Percentiles rank a stretch among this genome's conserved stretches.
phyloP scores from a whole-genome alignment of 805 yeast species.

The Ogataea philodendri region DNA sequence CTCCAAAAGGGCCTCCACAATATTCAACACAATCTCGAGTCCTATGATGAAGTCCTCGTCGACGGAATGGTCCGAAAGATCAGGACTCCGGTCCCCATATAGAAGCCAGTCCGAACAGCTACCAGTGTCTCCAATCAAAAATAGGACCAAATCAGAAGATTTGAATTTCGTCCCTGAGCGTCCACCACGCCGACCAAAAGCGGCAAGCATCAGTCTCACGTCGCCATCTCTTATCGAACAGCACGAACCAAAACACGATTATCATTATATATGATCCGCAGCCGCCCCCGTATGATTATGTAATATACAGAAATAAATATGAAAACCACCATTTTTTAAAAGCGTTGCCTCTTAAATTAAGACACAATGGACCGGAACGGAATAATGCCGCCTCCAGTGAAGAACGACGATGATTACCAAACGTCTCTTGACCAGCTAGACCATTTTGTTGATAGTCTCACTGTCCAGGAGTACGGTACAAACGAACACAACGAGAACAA shows the following conservation, averaged over 20 bases:
- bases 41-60: constrained; percentile 1
- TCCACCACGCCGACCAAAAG: background rate
- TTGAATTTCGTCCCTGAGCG: background rate
- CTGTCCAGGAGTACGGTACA: constrained; percentile 4
- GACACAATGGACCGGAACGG: constrained; percentile 15
- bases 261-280: constrained; percentile 5
- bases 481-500: constrained; percentile 1
- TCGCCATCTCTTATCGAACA: constrained; percentile 1
- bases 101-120: constrained; percentile 5
- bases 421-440: constrained; percentile 18
- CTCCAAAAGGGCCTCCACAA: constrained; percentile 3
- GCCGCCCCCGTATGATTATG: background rate
- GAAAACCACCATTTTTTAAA: constrained; percentile 1
- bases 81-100: constrained; percentile 1
- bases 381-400: constrained; percentile 14
- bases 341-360: constrained; percentile 1
- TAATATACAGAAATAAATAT: too few relatives aligned
- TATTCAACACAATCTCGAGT: constrained; percentile 1
- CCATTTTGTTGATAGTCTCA: constrained; percentile 17
- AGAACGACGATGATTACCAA: constrained; percentile 4
- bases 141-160: background rate
- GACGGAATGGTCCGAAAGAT: background rate
- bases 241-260: background rate
- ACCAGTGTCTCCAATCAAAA: background rate
- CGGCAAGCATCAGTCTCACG: background rate